Percentiles rank a stretch among this genome's conserved stretches.
Evolutionary conservation across 371 early-diverging fungal genomes (phyloP).

Genomic region (Lichtheimia corymbifera): DNA sequence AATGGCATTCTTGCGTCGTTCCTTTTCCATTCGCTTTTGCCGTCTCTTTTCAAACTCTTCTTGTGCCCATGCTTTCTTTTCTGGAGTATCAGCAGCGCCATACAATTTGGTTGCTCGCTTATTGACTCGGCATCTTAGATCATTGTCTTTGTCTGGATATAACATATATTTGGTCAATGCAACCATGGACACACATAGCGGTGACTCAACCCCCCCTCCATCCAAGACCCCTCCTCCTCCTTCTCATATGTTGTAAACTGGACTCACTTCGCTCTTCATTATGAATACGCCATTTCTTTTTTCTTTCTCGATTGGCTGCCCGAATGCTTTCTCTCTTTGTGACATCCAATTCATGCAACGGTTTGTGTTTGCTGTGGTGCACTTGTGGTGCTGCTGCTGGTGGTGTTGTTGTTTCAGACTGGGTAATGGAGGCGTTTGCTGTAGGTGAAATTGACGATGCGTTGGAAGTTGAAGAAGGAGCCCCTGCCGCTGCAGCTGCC

Average conservation of each 20-base stretch:
- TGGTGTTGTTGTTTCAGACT: too few species aligned
- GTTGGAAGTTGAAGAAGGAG: slow-evolving; percentile 4
- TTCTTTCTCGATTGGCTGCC: slow-evolving; percentile 76
- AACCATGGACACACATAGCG: neutral
- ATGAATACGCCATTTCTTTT: slow-evolving; percentile 76
- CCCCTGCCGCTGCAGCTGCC: slow-evolving; percentile 24
- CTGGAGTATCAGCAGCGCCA: slow-evolving; percentile 56
- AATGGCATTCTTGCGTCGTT: slow-evolving; percentile 55
- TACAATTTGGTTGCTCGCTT: slow-evolving; percentile 75
- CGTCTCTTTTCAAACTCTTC: slow-evolving; percentile 78
- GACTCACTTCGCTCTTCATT: slow-evolving; percentile 78
- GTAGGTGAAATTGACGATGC: slow-evolving; percentile 16
- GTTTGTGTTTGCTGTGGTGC: neutral
- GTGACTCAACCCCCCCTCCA: too few species aligned
- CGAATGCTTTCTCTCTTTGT: slow-evolving; percentile 53
- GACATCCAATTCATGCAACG: slow-evolving; percentile 25
- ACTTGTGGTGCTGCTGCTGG: too few species aligned
- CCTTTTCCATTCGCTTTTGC: slow-evolving; percentile 72
- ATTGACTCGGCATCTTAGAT: slow-evolving; percentile 78
- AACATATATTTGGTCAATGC: neutral
- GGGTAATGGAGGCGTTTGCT: slow-evolving; percentile 5
- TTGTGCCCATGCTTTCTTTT: slow-evolving; percentile 66
- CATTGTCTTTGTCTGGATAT: slow-evolving; percentile 73
- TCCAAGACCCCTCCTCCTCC: neutral
- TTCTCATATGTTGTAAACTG: neutral